Percentiles rank a stretch among this genome's conserved stretches.
These are phyloP conservation scores for Termitomyces sp. DNA, from an alignment of 768 basidiomycete genomes.

Conservation along the genomic window DNA sequence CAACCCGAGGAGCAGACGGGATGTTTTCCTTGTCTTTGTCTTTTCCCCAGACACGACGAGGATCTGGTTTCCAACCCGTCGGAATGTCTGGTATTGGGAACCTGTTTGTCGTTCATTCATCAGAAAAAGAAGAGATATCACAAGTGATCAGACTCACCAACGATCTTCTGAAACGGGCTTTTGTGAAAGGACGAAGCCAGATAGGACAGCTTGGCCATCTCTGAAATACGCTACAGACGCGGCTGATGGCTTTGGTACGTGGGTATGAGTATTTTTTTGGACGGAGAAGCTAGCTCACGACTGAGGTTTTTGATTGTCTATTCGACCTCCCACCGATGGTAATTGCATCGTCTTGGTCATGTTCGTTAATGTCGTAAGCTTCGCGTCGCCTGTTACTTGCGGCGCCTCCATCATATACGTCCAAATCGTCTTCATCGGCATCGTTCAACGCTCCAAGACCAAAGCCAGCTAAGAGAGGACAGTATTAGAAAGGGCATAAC, in stretches of 20 bases:
- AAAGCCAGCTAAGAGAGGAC: slow-evolving; percentile 58
- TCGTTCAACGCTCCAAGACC: slow-evolving; percentile 89
- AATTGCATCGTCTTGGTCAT: slow-evolving; percentile 57
- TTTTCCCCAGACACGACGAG: slow-evolving; percentile 64
- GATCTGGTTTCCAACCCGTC: slow-evolving; percentile 80
- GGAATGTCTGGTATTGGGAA: slow-evolving; percentile 83
- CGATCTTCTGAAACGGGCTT: slow-evolving; percentile 64
- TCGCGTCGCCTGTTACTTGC: slow-evolving; percentile 37
- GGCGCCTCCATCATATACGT: slow-evolving; percentile 61
- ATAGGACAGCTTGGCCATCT: slow-evolving; percentile 68
- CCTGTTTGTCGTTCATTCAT: slow-evolving; percentile 42
- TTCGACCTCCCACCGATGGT: slow-evolving; percentile 30
- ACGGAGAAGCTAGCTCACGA: slow-evolving; percentile 21
- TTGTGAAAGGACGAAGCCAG: slow-evolving; percentile 70
- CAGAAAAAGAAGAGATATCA: not conserved
- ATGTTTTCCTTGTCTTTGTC: slow-evolving; percentile 44
- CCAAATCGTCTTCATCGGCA: slow-evolving; percentile 89
- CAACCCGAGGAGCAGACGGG: slow-evolving; percentile 10
- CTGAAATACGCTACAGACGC: slow-evolving; percentile 42
- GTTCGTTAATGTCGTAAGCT: slow-evolving; percentile 62
- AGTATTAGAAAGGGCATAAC: not conserved
- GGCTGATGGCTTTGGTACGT: slow-evolving; percentile 27
- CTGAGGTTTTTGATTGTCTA: slow-evolving; percentile 15
- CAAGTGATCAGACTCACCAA: slow-evolving; percentile 40
- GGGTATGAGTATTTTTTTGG: slow-evolving; percentile 10